These are phyloP conservation scores for Begonia peltatifolia DNA, from an alignment of 306 rosid species.

Conservation along the genomic window DNA sequence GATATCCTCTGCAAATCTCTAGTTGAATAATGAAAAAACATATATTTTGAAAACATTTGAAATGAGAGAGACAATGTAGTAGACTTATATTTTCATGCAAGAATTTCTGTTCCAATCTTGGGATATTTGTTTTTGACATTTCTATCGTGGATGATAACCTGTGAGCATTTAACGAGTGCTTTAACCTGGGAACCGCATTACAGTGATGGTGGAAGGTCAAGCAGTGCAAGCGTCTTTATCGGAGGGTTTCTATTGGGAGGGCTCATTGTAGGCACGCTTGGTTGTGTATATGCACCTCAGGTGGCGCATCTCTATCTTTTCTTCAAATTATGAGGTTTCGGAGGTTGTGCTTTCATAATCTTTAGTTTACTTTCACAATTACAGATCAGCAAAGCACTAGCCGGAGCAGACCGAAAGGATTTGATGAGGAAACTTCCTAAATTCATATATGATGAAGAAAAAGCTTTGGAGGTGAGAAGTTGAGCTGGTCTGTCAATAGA, in stretches of 20 bases:
- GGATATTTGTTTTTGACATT: no score
- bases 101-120: no score
- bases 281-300: conserved; percentile 97
- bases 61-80: no score
- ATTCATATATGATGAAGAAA: conserved; percentile 92
- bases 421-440: conserved; percentile 90
- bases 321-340: neutral
- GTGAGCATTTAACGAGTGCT: no score
- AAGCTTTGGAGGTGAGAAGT: conserved; percentile 72
- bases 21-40: no score
- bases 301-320: conserved; percentile 12
- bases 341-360: neutral
- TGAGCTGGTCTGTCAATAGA: conserved; percentile 6
- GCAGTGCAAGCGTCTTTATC: conserved; percentile 64
- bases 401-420: conserved; percentile 83
- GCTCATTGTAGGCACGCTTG: conserved; percentile 77
- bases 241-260: conserved; percentile 97
- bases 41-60: no score
- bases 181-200: conserved; percentile 5
- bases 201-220: conserved; percentile 61
- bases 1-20: no score
- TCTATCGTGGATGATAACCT: no score
- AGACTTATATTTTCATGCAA: no score
- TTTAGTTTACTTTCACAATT: conserved; percentile 7
- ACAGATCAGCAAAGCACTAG: conserved; percentile 82